Conservation (phyloP, 257 asterid genomes). For the Phtheirospermum japonicum region DNA sequence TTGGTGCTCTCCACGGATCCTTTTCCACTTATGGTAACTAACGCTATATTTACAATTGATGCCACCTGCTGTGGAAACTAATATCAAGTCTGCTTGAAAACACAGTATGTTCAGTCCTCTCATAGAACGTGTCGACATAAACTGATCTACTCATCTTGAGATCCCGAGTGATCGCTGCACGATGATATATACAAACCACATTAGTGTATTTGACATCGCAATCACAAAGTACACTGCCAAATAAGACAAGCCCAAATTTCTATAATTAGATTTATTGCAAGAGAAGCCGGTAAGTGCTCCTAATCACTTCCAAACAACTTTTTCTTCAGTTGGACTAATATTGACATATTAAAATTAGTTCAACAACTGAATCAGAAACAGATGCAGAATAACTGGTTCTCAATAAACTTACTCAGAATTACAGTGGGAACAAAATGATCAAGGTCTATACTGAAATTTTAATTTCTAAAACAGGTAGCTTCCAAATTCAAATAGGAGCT, state of each 20-base stretch:
- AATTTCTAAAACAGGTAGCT: too few species aligned
- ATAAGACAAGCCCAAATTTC: too few species aligned
- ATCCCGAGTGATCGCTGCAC: constrained; percentile 1
- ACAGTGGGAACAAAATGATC: background rate
- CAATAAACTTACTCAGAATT: too few species aligned
- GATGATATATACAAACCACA: background rate
- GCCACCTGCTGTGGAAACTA: constrained; percentile 5
- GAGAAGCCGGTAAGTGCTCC: too few species aligned
- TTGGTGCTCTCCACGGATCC: background rate
- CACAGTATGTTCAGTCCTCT: background rate
- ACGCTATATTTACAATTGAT: background rate
- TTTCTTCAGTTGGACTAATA: background rate
- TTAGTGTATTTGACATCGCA: background rate
- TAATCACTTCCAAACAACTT: background rate
- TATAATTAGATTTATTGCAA: too few species aligned
- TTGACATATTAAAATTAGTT: too few species aligned
- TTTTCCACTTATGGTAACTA: background rate
- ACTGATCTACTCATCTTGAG: constrained; percentile 2
- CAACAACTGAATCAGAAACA: too few species aligned
- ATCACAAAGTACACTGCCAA: background rate
- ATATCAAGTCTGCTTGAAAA: constrained; percentile 6
- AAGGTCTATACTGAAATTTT: background rate
- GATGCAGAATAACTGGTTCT: too few species aligned
- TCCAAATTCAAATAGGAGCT: too few species aligned
- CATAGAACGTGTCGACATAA: background rate